Percentiles rank a stretch among this genome's conserved stretches.
phyloP scores from a whole-genome alignment of 2,329 filamentous ascomycete species.

The Venturia asperata region DNA sequence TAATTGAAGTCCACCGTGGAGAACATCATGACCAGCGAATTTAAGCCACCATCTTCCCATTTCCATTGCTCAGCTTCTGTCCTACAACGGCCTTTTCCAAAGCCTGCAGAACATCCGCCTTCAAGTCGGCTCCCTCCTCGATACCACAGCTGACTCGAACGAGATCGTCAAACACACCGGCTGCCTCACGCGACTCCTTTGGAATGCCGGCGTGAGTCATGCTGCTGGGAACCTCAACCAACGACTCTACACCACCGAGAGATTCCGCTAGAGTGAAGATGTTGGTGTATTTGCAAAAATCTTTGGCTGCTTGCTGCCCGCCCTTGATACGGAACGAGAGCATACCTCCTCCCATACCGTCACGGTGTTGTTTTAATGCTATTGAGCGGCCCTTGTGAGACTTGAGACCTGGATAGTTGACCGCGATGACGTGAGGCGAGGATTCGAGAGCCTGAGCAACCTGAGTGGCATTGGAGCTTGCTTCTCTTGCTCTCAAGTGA shows the following conservation, averaged over 20 bases:
- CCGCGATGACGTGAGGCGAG: slow-evolving; percentile 73
- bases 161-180: slow-evolving; percentile 91
- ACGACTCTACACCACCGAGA: slow-evolving; percentile 82
- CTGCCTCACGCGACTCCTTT: slow-evolving; percentile 78
- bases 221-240: slow-evolving; percentile 84
- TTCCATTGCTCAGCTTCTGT: slow-evolving; percentile 16
- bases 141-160: slow-evolving; percentile 90
- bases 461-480: slow-evolving; percentile 69
- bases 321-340: slow-evolving; percentile 90
- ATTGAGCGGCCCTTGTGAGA: slow-evolving; percentile 83
- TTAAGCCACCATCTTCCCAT: not conserved
- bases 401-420: slow-evolving; percentile 90
- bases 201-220: slow-evolving; percentile 99
- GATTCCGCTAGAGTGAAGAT: slow-evolving; percentile 93
- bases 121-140: slow-evolving; percentile 81
- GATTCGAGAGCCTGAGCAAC: slow-evolving; percentile 71
- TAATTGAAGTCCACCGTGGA: not conserved
- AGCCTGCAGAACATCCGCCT: slow-evolving; percentile 73
- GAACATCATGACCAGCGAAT: not conserved
- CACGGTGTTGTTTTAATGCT: slow-evolving; percentile 82
- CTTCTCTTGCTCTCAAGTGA: slow-evolving; percentile 83
- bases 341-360: slow-evolving; percentile 95
- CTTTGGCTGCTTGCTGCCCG: slow-evolving; percentile 75
- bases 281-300: slow-evolving; percentile 82
- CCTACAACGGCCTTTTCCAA: slow-evolving; percentile 62